Percentiles rank a stretch among this genome's conserved stretches.
Evolutionary conservation across 495 filamentous ascomycete genomes (phyloP).

Genomic region (Talaromyces wortmannii): DNA sequence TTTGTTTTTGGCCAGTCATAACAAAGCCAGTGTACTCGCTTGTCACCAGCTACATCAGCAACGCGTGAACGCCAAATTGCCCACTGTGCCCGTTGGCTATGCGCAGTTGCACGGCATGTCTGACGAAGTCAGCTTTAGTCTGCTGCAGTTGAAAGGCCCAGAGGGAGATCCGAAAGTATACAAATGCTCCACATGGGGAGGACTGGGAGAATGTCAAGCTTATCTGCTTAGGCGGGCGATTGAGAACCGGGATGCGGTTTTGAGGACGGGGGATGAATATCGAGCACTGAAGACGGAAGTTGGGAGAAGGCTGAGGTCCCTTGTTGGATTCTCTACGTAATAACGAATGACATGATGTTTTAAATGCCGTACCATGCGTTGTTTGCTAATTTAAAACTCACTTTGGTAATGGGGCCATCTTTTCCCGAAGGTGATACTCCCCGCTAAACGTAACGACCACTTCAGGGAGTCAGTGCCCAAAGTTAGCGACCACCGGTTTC

Average conservation of each 20-base stretch:
- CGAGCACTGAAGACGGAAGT: slow-evolving; percentile 64
- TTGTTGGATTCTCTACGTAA: slow-evolving; percentile 8
- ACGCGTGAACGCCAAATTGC: slow-evolving; percentile 16
- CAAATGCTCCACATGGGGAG: slow-evolving; percentile 87
- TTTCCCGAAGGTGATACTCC: too few relatives aligned
- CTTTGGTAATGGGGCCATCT: too few relatives aligned
- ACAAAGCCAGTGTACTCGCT: slow-evolving; percentile 23
- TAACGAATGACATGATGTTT: background rate
- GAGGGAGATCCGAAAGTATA: slow-evolving; percentile 52
- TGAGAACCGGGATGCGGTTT: slow-evolving; percentile 85
- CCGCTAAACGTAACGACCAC: too few relatives aligned
- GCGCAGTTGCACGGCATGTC: slow-evolving; percentile 87
- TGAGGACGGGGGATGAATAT: slow-evolving; percentile 60
- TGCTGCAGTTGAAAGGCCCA: slow-evolving; percentile 37
- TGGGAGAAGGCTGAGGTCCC: slow-evolving; percentile 39
- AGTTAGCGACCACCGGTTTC: too few relatives aligned
- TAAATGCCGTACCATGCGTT: too few relatives aligned
- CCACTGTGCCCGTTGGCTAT: slow-evolving; percentile 31
- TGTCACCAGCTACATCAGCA: slow-evolving; percentile 27
- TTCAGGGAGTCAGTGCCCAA: too few relatives aligned
- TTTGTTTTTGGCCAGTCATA: slow-evolving; percentile 37
- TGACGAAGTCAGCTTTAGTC: slow-evolving; percentile 75
- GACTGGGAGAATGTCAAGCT: slow-evolving; percentile 77
- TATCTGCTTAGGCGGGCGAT: slow-evolving; percentile 79
- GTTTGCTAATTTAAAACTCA: too few relatives aligned